Evolutionary conservation across 1,284 basidiomycete species (phyloP), one percentile per base, ranked within the genome.

Genomic region (Hemileia vastatrix): DNA sequence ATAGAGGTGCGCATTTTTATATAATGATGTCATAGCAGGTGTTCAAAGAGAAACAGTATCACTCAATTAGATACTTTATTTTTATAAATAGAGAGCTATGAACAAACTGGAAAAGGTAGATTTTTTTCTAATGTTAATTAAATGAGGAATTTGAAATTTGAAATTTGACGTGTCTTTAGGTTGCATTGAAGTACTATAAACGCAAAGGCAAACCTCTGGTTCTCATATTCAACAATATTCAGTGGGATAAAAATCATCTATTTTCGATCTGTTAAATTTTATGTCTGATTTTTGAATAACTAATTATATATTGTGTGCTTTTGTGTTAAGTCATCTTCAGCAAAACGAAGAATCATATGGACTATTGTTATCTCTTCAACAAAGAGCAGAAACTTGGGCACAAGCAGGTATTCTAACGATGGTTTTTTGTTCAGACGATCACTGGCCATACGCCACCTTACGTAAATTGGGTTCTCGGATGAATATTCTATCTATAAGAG

Each of bases 31-130:
- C n/a, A n/a, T n/a, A n/a, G n/a, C n/a, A n/a, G n/a, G n/a, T n/a
- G n/a, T n/a, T n/a, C n/a, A n/a, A n/a, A n/a, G n/a, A n/a, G n/a
- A n/a, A n/a, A n/a, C n/a, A n/a, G n/a, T n/a, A n/a, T n/a, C n/a
- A n/a, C n/a, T n/a, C n/a, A n/a, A n/a, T n/a, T n/a, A n/a, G n/a
- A n/a, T n/a, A n/a, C n/a, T n/a, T n/a, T n/a, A n/a, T n/a, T n/a
- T n/a, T n/a, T n/a, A n/a, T n/a, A n/a, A n/a, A n/a, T 19, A 63
- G 60, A 52, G 60, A 15, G 60, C 60, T 1, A 49, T 63, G 9
- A 63, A 63, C 24, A 63, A 63, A 40, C 32, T 63, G 23, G 60
- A 63, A 51, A 63, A 63, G 47, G 60, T 63, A 13, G n/a, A 27
- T 21, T 44, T 9, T 18, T 61, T 33, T 6, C 24, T 33, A 24